Base-by-base conservation (phyloP, 2,329 filamentous ascomycete genomes). In the Fusarium dlaminii region DNA sequence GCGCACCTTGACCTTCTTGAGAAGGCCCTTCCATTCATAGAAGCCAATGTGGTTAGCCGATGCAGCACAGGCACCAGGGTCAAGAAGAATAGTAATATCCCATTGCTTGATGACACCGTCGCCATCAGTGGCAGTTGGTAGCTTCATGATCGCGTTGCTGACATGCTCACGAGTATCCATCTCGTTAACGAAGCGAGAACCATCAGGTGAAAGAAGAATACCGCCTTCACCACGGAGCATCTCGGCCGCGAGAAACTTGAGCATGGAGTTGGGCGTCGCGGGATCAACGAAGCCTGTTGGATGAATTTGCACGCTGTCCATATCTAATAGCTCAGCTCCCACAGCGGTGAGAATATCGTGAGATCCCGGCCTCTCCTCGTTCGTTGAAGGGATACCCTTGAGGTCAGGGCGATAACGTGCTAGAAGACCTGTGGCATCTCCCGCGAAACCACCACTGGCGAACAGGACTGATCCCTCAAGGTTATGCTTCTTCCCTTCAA, bases 181-280 rank as follows among this genome's bases (percentile, higher is more conserved):
- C 79, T 92, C 90, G 72, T 92, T 87, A n/a, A 91, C 82, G 65
- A 92, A 91, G 20, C 90, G 81, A 63, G 83, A 82, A 0, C 89
- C 89, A 0, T 79, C 73, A 3, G 79, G 55, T 0, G 80, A 78
- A 3, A 92, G 80, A 34, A 92, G 73, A 8, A 92, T 86, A 0
- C 90, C 90, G 0, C 90, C 90, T 75, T 92, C 90, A 0, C 90
- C 90, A 8, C 90, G 83, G 32, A 92, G 82, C 66, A 90, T 84
- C 79, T 92, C 90, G 1, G 90, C 90, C 0, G 90, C 90, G 8
- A 92, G 85, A 74, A 92, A 89, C 79, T 92, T 92, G 54, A 90
- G 85, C 39, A 81, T 80, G 1, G 85, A 83, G 2, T 72, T 73
- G 0, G 83, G 80, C 37, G 85, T 83, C 3, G 83, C 82, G 0